Evolutionary conservation across 1,284 basidiomycete species (phyloP).

Genomic region (Moesziomyces globuligerus): DNA sequence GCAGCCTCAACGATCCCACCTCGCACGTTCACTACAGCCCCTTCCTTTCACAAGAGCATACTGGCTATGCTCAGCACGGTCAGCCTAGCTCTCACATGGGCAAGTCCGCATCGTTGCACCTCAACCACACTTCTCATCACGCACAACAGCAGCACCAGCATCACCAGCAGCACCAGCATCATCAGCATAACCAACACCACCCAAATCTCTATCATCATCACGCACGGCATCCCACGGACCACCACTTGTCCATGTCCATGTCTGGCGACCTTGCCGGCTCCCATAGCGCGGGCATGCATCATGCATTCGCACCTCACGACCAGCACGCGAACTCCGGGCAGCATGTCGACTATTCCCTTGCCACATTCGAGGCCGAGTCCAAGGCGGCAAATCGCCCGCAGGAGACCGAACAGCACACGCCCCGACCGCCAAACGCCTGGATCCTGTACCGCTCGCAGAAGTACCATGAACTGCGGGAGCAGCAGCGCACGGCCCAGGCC

Average conservation of each 20-base stretch:
- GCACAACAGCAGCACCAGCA: conserved; percentile 5
- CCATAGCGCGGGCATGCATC: conserved; percentile 7
- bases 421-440: conserved; percentile 88
- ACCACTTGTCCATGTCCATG: conserved; percentile 15
- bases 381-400: conserved; percentile 3
- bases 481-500: conserved; percentile 67
- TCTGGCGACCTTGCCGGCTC: conserved; percentile 10
- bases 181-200: conserved; percentile 4
- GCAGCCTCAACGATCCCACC: conserved; percentile 3
- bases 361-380: conserved; percentile 8
- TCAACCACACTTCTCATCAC: conserved; percentile 3
- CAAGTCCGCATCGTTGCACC: conserved; percentile 10
- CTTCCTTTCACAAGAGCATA: conserved; percentile 7
- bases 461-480: conserved; percentile 69
- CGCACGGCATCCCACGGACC: conserved; percentile 7
- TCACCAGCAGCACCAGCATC: conserved; percentile 7
- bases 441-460: conserved; percentile 85
- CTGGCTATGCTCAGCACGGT: conserved; percentile 10
- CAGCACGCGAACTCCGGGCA: conserved; percentile 9
- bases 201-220: conserved; percentile 8
- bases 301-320: conserved; percentile 1
- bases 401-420: conserved; percentile 69
- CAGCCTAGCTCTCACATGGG: conserved; percentile 6
- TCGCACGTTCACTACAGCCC: background rate
- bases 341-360: conserved; percentile 4